Evolutionary conservation across 2,329 filamentous ascomycete genomes (phyloP).

Genomic region (Dryadomyces sulphureus): DNA sequence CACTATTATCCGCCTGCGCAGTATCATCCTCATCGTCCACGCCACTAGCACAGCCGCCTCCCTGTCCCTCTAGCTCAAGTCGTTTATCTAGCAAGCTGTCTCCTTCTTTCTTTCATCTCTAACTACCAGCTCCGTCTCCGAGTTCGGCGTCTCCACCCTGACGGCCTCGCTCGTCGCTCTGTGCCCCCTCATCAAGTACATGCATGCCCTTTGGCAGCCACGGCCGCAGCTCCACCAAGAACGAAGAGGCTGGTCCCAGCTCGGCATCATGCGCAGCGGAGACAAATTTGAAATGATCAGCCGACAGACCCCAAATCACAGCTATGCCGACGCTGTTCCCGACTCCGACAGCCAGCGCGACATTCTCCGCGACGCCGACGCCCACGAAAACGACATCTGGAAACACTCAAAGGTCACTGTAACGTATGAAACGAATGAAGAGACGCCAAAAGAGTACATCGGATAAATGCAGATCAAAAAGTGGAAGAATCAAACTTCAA

Average conservation of each 20-base stretch:
- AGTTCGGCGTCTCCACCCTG: background rate
- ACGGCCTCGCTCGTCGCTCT: slow-evolving; percentile 1
- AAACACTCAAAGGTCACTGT: slow-evolving; percentile 1
- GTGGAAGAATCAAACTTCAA: background rate
- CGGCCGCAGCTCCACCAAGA: background rate
- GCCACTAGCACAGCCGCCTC: background rate
- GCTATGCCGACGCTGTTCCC: background rate
- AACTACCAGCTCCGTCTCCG: background rate
- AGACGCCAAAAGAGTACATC: too few relatives aligned
- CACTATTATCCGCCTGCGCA: background rate
- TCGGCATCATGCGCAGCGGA: background rate
- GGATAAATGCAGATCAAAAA: background rate
- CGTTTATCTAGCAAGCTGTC: background rate
- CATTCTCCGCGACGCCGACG: background rate
- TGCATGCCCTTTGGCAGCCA: slow-evolving; percentile 1
- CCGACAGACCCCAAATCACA: background rate
- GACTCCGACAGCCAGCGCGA: slow-evolving; percentile 1
- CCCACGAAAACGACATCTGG: background rate
- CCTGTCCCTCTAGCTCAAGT: background rate
- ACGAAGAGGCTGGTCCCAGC: too few relatives aligned
- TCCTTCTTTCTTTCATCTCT: background rate
- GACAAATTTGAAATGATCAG: background rate
- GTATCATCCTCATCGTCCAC: background rate
- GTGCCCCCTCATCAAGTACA: background rate
- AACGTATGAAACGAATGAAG: background rate